Conservation (phyloP, 1,284 basidiomycete species). For the Naganishia sp. region DNA sequence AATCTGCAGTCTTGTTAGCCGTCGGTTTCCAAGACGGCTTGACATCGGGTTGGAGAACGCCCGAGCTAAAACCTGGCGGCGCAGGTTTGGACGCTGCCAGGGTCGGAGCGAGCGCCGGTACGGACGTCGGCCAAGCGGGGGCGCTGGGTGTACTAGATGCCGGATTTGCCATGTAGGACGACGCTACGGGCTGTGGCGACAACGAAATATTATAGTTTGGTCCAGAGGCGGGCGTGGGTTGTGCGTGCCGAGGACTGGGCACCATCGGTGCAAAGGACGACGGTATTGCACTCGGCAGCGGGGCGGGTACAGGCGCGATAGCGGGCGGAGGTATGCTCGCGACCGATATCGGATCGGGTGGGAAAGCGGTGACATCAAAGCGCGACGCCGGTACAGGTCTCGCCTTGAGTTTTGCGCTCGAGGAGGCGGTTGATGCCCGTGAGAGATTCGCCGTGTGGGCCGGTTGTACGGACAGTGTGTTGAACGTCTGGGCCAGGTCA, state of each 20-base stretch:
- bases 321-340: conserved; percentile 33
- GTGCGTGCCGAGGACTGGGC: conserved; percentile 15
- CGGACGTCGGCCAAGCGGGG: conserved; percentile 14
- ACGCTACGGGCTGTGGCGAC: conserved; percentile 40
- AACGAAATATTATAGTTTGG: conserved; percentile 52
- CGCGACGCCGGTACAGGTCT: conserved; percentile 44
- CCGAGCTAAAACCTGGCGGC: conserved; percentile 43
- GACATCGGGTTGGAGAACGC: conserved; percentile 45
- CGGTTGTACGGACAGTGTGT: background rate
- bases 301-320: background rate
- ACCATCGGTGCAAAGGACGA: conserved; percentile 18
- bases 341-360: conserved; percentile 21
- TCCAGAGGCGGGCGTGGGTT: conserved; percentile 33
- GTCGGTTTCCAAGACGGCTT: conserved; percentile 42
- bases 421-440: background rate
- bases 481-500: conserved; percentile 4
- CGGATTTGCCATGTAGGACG: conserved; percentile 27
- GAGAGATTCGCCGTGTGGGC: background rate
- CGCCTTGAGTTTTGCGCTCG: conserved; percentile 39
- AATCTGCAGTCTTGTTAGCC: conserved; percentile 39
- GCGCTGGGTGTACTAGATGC: conserved; percentile 21
- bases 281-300: too few species aligned
- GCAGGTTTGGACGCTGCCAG: conserved; percentile 36
- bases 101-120: conserved; percentile 25
- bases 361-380: conserved; percentile 47